Conservation (phyloP, 768 basidiomycete genomes). For the Termitomyces sp. region DNA sequence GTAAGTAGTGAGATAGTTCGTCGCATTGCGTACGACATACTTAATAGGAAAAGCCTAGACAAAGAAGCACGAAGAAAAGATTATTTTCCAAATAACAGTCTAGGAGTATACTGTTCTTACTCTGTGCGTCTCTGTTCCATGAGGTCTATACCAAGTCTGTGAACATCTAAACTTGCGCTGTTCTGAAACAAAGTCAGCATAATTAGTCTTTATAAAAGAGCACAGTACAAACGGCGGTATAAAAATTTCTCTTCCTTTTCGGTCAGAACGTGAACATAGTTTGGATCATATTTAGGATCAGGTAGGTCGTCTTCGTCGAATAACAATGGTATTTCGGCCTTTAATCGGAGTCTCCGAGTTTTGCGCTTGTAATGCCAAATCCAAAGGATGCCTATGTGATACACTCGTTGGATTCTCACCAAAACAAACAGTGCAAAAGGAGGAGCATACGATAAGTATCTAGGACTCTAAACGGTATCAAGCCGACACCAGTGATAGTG, state of each 20-base stretch:
- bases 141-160: conserved; percentile 84
- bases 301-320: conserved; percentile 77
- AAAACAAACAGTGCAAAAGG: neutral
- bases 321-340: conserved; percentile 60
- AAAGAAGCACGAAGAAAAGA: conserved; percentile 1
- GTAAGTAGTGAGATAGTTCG: neutral
- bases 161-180: conserved; percentile 63
- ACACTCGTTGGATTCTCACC: neutral
- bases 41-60: conserved; percentile 63
- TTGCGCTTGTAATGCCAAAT: conserved; percentile 71
- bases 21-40: conserved; percentile 25
- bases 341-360: conserved; percentile 50
- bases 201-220: neutral
- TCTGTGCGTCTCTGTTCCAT: conserved; percentile 76
- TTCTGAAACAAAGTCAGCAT: conserved; percentile 30
- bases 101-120: conserved; percentile 27
- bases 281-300: conserved; percentile 66
- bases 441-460: conserved; percentile 64
- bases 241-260: conserved; percentile 59
- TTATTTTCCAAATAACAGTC: neutral
- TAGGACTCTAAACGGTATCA: conserved; percentile 69
- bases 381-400: conserved; percentile 50
- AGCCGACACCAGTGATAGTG: conserved; percentile 72
- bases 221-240: conserved; percentile 47
- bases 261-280: conserved; percentile 66